Conservation (phyloP, 345 rosid genomes). For the Pugionium cornutum region DNA sequence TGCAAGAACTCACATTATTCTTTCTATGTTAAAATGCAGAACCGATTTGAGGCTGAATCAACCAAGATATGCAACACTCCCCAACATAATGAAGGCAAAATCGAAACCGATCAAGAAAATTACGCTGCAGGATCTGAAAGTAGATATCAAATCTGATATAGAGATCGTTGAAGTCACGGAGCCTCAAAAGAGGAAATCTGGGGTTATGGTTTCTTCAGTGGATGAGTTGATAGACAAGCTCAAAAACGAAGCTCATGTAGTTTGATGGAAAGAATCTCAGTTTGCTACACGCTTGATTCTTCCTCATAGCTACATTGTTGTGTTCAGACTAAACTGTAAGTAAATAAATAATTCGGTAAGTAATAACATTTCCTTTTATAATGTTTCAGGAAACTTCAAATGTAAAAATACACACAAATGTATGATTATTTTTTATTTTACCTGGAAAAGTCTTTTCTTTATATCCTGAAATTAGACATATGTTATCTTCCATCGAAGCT, state of each 20-base stretch:
- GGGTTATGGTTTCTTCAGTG: conserved; percentile 63
- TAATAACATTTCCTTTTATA: no score
- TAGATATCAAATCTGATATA: conserved; percentile 57
- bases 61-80: conserved; percentile 91
- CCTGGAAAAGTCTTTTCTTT: neutral
- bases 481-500: neutral
- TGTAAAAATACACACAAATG: neutral
- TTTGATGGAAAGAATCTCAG: conserved; percentile 40
- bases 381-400: neutral
- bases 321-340: neutral
- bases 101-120: conserved; percentile 77
- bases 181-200: conserved; percentile 81
- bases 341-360: neutral
- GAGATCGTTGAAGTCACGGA: conserved; percentile 72
- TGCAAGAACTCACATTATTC: no score
- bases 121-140: conserved; percentile 63
- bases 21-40: conserved; percentile 45
- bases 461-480: conserved; percentile 9
- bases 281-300: conserved; percentile 3
- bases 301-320: conserved; percentile 5
- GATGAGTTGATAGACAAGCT: conserved; percentile 83
- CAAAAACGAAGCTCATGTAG: conserved; percentile 68
- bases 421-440: neutral
- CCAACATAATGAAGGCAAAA: conserved; percentile 95
- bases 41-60: conserved; percentile 93